Base-by-base conservation (phyloP, 371 early-diverging fungal genomes). In the Lichtheimia corymbifera region DNA sequence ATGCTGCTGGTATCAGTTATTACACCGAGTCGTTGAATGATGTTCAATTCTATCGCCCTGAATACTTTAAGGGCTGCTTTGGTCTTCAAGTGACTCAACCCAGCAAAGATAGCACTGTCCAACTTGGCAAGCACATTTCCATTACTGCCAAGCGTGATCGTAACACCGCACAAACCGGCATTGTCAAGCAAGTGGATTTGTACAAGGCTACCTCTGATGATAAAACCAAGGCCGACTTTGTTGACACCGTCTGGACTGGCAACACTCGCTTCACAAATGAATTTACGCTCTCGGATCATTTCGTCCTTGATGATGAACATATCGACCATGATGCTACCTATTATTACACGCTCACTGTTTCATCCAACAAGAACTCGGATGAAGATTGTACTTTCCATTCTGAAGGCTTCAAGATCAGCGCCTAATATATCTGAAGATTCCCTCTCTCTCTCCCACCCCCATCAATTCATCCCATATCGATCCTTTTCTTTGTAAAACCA, bases 1-100 rank as follows among this genome's bases (percentile, higher is more conserved):
- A 87, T 65, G 77, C 82, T 41, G 74, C 74, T 57, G 83, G 86
- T 55, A 62, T 76, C 35, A 73, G 72, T 64, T 79, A 80, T 49
- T 83, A 73, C 40, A 58, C 70, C 42, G 77, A 80, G 58, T 61
- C 61, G 12, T 62, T 73, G 20, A 64, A 71, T 57, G 80, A 80
- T 56, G 50, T 58, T 24, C 59, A 54, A 11, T 50, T 73, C 53
- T 80, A 73, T 55, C 45, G 64, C 50, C 58, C 59, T 20, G 69
- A 77, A 11, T 61, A 73, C 40, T 59, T 63, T 52, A 64, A 62
- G 50, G 80, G 80, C 53, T 80, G 80, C 53, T 80, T 75, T 65
- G 80, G 77, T 63, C 59, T 80, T 17, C 47, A 40, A 15, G 74
- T 80, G 42, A 63, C 67, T 7, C 64, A 66, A 9, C 80, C 80